Evolutionary conservation across 2,329 filamentous ascomycete species (phyloP).

Genomic region (Fusarium sp.): DNA sequence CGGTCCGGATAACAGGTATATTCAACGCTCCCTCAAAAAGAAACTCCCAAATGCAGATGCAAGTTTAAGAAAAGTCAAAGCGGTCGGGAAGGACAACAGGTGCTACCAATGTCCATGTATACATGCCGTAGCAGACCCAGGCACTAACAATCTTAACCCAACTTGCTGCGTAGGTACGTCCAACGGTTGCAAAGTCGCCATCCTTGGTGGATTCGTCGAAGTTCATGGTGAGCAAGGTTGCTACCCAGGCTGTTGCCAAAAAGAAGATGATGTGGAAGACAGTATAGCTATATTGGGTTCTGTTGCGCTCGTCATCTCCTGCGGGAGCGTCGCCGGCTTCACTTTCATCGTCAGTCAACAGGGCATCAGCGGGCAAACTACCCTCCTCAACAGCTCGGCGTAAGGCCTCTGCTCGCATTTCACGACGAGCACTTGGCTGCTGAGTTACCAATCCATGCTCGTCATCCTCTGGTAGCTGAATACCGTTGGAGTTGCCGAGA

Average conservation of each 20-base stretch:
- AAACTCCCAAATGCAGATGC: slow-evolving; percentile 26
- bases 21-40: slow-evolving; percentile 33
- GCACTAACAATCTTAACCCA: slow-evolving; percentile 99
- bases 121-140: slow-evolving; percentile 96
- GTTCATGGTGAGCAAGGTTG: slow-evolving; percentile 84
- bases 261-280: slow-evolving; percentile 99
- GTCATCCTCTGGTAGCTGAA: slow-evolving; percentile 75
- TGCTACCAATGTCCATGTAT: slow-evolving; percentile 91
- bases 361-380: slow-evolving; percentile 87
- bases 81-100: slow-evolving; percentile 87
- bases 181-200: slow-evolving; percentile 88
- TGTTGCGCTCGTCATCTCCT: slow-evolving; percentile 87
- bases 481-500: slow-evolving; percentile 62
- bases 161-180: slow-evolving; percentile 94
- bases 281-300: slow-evolving; percentile 95
- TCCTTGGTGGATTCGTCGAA: slow-evolving; percentile 71
- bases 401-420: slow-evolving; percentile 93
- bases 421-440: slow-evolving; percentile 81
- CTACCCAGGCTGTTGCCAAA: slow-evolving; percentile 94
- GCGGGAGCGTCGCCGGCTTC: slow-evolving; percentile 70
- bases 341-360: slow-evolving; percentile 79
- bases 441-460: slow-evolving; percentile 90
- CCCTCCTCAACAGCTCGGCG: slow-evolving; percentile 93
- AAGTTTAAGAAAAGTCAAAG: slow-evolving; percentile 69
- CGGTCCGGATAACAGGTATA: slow-evolving; percentile 17